These are phyloP conservation scores for Colletotrichum chlorophyti DNA, from an alignment of 2,329 filamentous ascomycete species.

Conservation along the genomic window DNA sequence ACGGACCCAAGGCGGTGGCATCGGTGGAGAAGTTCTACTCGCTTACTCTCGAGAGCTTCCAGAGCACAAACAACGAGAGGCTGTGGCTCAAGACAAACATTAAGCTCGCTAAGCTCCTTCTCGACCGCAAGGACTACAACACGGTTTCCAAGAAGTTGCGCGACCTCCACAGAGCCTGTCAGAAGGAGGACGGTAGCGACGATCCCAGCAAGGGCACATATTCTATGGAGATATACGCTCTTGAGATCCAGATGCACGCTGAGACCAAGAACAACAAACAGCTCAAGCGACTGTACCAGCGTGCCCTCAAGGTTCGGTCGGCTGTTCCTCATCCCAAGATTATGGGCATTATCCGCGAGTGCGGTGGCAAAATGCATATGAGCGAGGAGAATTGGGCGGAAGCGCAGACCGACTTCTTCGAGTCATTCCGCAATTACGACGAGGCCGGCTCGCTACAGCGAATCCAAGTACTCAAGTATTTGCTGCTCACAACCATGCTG, in stretches of 20 bases:
- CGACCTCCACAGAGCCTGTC: slow-evolving; percentile 89
- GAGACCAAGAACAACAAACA: slow-evolving; percentile 98
- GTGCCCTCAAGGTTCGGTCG: slow-evolving; percentile 90
- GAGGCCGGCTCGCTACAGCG: slow-evolving; percentile 95
- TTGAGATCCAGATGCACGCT: slow-evolving; percentile 99
- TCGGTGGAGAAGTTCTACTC: slow-evolving; percentile 97
- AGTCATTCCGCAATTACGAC: slow-evolving; percentile 98
- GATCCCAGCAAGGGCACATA: slow-evolving; percentile 97
- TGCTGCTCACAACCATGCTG: slow-evolving; percentile 95
- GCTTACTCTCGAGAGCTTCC: slow-evolving; percentile 90
- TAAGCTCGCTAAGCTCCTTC: slow-evolving; percentile 88
- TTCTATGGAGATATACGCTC: slow-evolving; percentile 90
- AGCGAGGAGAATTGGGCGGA: slow-evolving; percentile 99
- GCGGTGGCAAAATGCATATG: slow-evolving; percentile 99
- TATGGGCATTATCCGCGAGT: slow-evolving; percentile 98
- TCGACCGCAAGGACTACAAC: slow-evolving; percentile 88
- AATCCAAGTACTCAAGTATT: slow-evolving; percentile 96
- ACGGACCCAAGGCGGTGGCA: slow-evolving; percentile 70
- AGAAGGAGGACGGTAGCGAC: slow-evolving; percentile 83
- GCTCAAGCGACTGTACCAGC: slow-evolving; percentile 89
- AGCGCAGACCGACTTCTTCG: slow-evolving; percentile 96
- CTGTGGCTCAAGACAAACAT: slow-evolving; percentile 98
- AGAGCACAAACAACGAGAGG: slow-evolving; percentile 96
- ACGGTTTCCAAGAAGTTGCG: slow-evolving; percentile 82
- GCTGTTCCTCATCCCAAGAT: slow-evolving; percentile 98